Evolutionary conservation across 768 basidiomycete genomes (phyloP), one percentile per base, ranked within the genome.

Genomic region (Lentinus brumalis): DNA sequence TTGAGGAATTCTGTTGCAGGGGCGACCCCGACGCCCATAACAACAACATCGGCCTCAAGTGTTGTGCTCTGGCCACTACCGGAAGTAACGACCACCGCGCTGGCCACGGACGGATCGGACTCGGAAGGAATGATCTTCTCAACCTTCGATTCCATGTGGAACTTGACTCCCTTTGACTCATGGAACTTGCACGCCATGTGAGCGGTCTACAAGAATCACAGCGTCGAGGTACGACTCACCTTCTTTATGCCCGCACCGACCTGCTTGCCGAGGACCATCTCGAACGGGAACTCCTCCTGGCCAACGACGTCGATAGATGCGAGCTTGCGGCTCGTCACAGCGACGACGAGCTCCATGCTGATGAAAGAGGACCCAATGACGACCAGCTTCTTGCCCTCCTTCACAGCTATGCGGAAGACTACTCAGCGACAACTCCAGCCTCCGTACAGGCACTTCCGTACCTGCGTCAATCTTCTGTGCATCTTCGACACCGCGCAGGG

Each of bases 311-410:
- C 86, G 46, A 95, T 87, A 32, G 87, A 89, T 12, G 88, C 88
- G 21, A 93, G 86, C 65, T 89, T 88, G 55, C 89, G 86, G 66
- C 86, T 86, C 8, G 84, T 73, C 2, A 90, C 74, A 0, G 92
- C 89, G n/a, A 78, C 81, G 7, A 92, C 92, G n/a, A 94, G 78
- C 72, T 95, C 92, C 92, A 97, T 92, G 57, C 89, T 86, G 67
- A 97, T 97, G 77, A 96, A 97, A 14, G 89, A 92, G 52, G 87
- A 89, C 2, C 95, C 95, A 63, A 96, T 88, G 12, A 96, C 83
- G 35, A 94, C 92, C 60, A 89, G 73, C 51, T 79, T 79, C 74
- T 93, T 91, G 38, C 89, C 88, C 64, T 91, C 88, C 74, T 89
- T 77, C 39, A 82, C 82, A 51, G 81, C 87, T 89, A 42, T 35